Conservation (phyloP, 345 rosid species). For the Pistacia integerrima region DNA sequence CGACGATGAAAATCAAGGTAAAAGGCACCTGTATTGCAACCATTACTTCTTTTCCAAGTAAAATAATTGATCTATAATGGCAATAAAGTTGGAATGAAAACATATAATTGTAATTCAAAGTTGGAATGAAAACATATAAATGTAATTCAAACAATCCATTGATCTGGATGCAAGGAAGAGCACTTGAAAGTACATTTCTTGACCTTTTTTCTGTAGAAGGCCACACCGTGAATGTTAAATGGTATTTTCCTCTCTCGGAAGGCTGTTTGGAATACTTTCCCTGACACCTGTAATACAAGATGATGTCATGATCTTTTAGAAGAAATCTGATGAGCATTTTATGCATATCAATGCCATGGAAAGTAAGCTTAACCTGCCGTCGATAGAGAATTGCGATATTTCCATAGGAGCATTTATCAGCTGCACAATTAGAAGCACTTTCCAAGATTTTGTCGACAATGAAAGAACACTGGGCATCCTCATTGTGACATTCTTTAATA, state of each 20-base stretch:
- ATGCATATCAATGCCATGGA: conserved; percentile 17
- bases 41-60: not conserved
- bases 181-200: not conserved
- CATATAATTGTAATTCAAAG: not conserved
- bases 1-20: not conserved
- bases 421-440: conserved; percentile 42
- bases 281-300: conserved; percentile 65
- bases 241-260: conserved; percentile 92
- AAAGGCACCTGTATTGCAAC: not conserved
- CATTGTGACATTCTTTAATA: conserved; percentile 86
- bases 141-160: not conserved
- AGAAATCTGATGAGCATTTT: conserved; percentile 8
- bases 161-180: conserved; percentile 1
- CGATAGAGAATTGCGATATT: conserved; percentile 81
- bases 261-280: conserved; percentile 75
- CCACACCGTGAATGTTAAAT: conserved; percentile 89
- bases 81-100: conserved; percentile 2
- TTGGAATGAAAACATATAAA: not conserved
- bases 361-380: conserved; percentile 74
- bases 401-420: conserved; percentile 58
- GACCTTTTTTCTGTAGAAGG: conserved; percentile 95
- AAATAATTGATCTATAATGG: not conserved
- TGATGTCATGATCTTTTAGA: conserved; percentile 21
- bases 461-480: conserved; percentile 86
- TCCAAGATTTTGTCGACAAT: conserved; percentile 88